Conservation (phyloP, 2,329 filamentous ascomycete genomes). For the Aspergillus texensis region DNA sequence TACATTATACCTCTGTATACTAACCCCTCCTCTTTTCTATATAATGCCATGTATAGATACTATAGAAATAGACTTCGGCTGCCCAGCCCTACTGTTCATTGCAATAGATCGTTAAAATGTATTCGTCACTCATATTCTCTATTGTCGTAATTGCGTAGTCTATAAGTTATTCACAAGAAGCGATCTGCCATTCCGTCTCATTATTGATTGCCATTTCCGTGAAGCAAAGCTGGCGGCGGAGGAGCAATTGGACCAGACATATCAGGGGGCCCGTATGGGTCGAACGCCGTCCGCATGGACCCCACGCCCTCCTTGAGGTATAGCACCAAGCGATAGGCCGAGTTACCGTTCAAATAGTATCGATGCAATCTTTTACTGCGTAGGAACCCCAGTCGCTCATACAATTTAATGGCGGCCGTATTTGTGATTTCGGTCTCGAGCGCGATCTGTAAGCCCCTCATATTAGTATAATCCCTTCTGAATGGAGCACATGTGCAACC, state of each 20-base stretch:
- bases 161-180: slow-evolving; percentile 4
- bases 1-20: slow-evolving; percentile 8
- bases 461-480: not conserved
- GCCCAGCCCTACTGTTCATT: not conserved
- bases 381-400: slow-evolving; percentile 89
- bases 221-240: slow-evolving; percentile 22
- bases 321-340: slow-evolving; percentile 84
- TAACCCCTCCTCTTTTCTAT: slow-evolving; percentile 1
- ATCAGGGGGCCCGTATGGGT: slow-evolving; percentile 31
- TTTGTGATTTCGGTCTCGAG: slow-evolving; percentile 97
- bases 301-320: slow-evolving; percentile 68
- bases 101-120: not conserved
- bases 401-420: slow-evolving; percentile 83
- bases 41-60: slow-evolving; percentile 1
- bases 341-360: slow-evolving; percentile 96
- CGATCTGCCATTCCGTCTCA: not conserved
- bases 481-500: not conserved
- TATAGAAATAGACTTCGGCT: not conserved
- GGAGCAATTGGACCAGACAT: slow-evolving; percentile 16
- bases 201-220: slow-evolving; percentile 26
- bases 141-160: slow-evolving; percentile 7
- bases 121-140: slow-evolving; percentile 15
- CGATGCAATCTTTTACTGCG: slow-evolving; percentile 89
- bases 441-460: slow-evolving; percentile 61
- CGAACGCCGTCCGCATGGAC: slow-evolving; percentile 42